Evolutionary conservation across 768 basidiomycete genomes (phyloP).

Genomic region (Rhodocollybia butyracea): DNA sequence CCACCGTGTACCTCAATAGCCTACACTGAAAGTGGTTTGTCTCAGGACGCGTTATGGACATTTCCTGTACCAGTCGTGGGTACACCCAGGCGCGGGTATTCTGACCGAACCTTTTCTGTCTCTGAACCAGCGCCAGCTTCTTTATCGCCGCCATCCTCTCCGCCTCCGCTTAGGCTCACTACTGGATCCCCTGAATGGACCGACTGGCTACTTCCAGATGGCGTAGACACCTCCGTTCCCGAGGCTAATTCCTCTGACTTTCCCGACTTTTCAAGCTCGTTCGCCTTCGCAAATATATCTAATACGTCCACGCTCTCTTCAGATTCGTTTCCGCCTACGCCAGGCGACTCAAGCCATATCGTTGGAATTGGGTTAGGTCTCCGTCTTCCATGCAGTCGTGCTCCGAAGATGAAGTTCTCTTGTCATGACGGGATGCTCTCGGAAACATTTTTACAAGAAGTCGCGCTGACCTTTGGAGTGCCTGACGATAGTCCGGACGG

Average conservation of each 20-base stretch:
- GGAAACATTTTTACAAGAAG: not conserved
- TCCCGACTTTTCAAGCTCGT: not conserved
- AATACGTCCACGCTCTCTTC: not conserved
- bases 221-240: not conserved
- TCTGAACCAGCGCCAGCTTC: not conserved
- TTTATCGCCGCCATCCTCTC: not conserved
- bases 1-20: not conserved
- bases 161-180: not conserved
- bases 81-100: not conserved
- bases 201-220: not conserved
- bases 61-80: not conserved
- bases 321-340: not conserved
- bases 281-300: not conserved
- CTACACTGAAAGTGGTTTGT: not conserved
- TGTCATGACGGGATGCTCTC: not conserved
- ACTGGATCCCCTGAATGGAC: not conserved
- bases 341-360: too few species aligned
- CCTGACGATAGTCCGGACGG: not conserved
- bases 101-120: not conserved
- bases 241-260: not conserved
- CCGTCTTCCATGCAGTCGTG: not conserved
- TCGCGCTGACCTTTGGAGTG: not conserved
- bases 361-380: not conserved
- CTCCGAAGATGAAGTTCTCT: not conserved
- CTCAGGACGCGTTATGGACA: not conserved